Conservation (phyloP, 179 eudicot genomes). For the Beta lomatogona region DNA sequence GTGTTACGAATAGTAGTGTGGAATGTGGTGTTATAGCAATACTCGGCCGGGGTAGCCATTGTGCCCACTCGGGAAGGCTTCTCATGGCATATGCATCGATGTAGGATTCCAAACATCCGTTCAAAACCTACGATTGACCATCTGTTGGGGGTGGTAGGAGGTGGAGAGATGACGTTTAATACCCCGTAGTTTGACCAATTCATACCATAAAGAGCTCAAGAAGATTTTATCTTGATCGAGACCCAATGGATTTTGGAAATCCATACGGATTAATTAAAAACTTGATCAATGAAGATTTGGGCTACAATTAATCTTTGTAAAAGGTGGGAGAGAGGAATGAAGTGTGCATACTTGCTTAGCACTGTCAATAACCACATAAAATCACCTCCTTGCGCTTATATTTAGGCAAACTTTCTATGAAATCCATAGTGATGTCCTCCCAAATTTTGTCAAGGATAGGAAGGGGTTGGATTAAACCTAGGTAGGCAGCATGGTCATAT, state of each 20-base stretch:
- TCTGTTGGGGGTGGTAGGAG: neutral
- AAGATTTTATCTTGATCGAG: neutral
- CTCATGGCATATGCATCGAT: neutral
- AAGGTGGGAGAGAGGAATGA: neutral
- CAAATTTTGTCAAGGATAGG: no score
- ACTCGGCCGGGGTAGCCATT: neutral
- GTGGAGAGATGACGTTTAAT: neutral
- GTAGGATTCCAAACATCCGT: neutral
- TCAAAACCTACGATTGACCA: neutral
- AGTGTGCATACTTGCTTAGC: neutral
- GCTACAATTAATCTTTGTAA: neutral
- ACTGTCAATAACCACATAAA: no score
- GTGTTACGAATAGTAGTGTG: neutral
- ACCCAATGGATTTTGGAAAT: neutral
- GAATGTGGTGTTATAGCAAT: neutral
- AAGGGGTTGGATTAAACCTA: no score
- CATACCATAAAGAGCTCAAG: neutral
- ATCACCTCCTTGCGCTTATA: no score
- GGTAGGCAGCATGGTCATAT: no score
- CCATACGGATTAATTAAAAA: neutral
- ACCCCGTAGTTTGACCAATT: neutral
- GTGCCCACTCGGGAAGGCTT: neutral
- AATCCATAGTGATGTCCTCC: no score
- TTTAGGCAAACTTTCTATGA: no score
- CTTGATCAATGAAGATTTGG: neutral